Evolutionary conservation across 2,329 filamentous ascomycete genomes (phyloP).

Genomic region (Dryadomyces sulphureus): DNA sequence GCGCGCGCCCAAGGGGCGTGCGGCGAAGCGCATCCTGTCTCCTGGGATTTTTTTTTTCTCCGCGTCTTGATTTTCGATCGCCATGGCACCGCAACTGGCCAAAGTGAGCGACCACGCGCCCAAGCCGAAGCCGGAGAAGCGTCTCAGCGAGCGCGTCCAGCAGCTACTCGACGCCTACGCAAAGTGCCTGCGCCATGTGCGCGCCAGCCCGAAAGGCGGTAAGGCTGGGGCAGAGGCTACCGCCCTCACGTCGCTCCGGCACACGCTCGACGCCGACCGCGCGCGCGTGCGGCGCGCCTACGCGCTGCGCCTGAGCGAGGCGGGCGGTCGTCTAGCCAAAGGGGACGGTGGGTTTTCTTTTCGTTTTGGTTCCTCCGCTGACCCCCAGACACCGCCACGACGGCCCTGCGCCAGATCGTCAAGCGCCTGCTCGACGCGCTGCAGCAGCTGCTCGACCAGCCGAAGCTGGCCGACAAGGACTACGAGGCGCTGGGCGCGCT

Average conservation of each 20-base stretch:
- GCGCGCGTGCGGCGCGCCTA: conserved; percentile 28
- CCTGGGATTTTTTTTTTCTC: no score
- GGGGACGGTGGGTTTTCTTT: conserved; percentile 33
- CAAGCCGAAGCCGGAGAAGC: conserved; percentile 10
- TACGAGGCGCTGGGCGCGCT: conserved; percentile 31
- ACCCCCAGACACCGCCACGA: conserved; percentile 21
- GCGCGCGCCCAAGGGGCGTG: no score
- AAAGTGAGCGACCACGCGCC: no score
- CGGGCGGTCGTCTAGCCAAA: conserved; percentile 26
- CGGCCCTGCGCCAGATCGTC: conserved; percentile 25
- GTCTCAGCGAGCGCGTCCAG: conserved; percentile 26
- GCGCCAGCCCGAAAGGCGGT: not conserved
- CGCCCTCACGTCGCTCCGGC: conserved; percentile 9
- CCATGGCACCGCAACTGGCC: no score
- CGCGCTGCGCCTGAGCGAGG: conserved; percentile 22
- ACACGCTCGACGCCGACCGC: conserved; percentile 24
- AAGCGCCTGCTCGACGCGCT: conserved; percentile 28
- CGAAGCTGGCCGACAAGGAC: conserved; percentile 18
- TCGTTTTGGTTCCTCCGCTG: no score
- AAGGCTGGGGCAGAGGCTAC: not conserved
- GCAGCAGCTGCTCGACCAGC: conserved; percentile 20
- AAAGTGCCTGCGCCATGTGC: conserved; percentile 21
- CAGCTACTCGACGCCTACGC: conserved; percentile 32
- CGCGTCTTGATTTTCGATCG: no score
- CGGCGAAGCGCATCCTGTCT: no score